Base-by-base conservation (phyloP, 805 yeast species). In the Komagataella mondaviorum region DNA sequence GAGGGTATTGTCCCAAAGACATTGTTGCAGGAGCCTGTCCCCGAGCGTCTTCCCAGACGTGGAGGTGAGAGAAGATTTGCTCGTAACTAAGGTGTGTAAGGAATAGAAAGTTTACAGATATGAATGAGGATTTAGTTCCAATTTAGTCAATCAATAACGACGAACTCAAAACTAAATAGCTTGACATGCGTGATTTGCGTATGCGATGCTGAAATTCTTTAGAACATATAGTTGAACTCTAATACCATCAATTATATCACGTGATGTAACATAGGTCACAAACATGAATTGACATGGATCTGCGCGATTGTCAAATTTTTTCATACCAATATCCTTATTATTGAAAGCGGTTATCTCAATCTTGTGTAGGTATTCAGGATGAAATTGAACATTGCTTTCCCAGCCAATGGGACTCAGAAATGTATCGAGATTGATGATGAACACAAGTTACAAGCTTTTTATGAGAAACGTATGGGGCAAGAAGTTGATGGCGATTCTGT, bases 371-470 rank as follows among this genome's bases (percentile, higher is more conserved):
- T 30, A 30, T 30, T 14, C 12, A 30, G 14, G 12, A 30, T 30
- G 39, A 30, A 90, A 96, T 90, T 93, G 77, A 93, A 93, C 85
- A 91, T 93, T 79, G 87, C 99, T 73, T 93, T 86, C 84, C 99
- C 99, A 80, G 91, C 96, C 76, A 95, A 93, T 88, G 99, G 99
- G 84, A 85, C 99, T 69, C 97, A 93, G 78, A 93, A 93, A 83
- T 76, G 87, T 77, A 78, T 91, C 74, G 98, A 93, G 63, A 88
- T 93, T 69, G 99, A 93, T 71, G 99, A 93, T 72, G 99, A 93
- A 77, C 98, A 90, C 85, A 90, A 93, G 73, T 81, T 91, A 74
- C 93, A 96, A 75, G 88, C 81, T 73, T 90, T 93, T 81, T 90
- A 88, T 86, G 99, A 93, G 75, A 93, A 93, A 85, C 89, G 98